Percentiles rank a stretch among this genome's conserved stretches.
Evolutionary conservation across 2,329 filamentous ascomycete genomes (phyloP).

Genomic region (Clonostachys sp.): DNA sequence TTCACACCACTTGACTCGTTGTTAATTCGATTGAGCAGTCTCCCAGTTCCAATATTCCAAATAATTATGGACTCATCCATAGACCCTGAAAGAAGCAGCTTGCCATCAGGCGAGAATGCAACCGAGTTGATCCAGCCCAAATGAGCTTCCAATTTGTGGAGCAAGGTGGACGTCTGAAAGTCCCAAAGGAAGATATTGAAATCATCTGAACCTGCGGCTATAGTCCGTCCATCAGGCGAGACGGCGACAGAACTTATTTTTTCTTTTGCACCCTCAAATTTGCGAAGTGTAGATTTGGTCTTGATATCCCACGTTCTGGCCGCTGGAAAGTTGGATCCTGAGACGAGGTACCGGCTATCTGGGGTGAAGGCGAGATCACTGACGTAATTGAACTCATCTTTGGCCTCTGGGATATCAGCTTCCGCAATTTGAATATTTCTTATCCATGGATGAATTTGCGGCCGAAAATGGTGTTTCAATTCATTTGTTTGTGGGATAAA

Average conservation of each 20-base stretch:
- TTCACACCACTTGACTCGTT: neutral
- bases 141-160: neutral
- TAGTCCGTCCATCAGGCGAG: neutral
- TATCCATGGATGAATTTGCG: neutral
- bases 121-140: neutral
- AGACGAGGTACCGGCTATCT: neutral
- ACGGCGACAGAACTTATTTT: neutral
- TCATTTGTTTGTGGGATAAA: neutral
- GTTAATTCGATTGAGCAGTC: neutral
- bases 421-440: neutral
- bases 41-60: neutral
- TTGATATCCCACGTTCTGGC: neutral
- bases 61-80: neutral
- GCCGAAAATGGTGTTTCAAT: neutral
- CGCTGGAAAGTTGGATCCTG: neutral
- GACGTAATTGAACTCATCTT: neutral
- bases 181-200: neutral
- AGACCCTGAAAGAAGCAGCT: neutral
- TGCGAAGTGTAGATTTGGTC: neutral
- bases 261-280: neutral
- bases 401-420: neutral
- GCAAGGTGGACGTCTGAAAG: neutral
- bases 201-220: neutral
- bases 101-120: neutral
- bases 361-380: neutral